Conservation (phyloP, 345 rosid species). For the Syzygium aqueum region DNA sequence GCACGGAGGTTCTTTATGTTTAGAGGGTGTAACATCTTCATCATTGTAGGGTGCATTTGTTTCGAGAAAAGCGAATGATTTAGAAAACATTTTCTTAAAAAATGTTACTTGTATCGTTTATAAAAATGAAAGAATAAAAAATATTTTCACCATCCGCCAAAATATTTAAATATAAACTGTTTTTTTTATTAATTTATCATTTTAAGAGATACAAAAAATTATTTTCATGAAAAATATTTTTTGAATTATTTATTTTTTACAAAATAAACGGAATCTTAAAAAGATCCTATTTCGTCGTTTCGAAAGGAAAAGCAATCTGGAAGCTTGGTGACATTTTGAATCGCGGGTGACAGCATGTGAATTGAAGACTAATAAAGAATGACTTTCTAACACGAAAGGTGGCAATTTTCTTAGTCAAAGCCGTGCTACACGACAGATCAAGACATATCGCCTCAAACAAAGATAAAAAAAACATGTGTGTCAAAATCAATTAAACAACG, state of each 20-base stretch:
- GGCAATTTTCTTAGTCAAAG: background rate
- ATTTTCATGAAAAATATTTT: no score
- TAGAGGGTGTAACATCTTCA: background rate
- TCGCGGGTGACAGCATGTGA: background rate
- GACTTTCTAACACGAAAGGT: background rate
- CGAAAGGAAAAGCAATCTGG: background rate
- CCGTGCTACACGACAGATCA: background rate
- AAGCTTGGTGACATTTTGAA: background rate
- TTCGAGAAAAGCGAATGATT: no score
- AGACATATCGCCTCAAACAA: background rate
- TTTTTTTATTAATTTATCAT: no score
- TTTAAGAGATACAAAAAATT: no score
- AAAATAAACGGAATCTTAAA: no score
- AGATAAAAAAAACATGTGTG: background rate
- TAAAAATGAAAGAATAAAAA: no score
- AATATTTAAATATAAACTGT: no score
- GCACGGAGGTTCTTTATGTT: background rate
- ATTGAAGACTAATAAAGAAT: background rate
- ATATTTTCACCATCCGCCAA: no score
- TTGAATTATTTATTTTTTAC: no score
- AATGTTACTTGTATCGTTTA: no score
- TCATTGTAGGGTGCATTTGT: no score
- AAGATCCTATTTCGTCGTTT: background rate
- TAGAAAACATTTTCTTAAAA: no score
- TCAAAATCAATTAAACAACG: background rate